Conservation (phyloP, 192 early-diverging fungal species). For the Linnemannia schmuckeri region DNA sequence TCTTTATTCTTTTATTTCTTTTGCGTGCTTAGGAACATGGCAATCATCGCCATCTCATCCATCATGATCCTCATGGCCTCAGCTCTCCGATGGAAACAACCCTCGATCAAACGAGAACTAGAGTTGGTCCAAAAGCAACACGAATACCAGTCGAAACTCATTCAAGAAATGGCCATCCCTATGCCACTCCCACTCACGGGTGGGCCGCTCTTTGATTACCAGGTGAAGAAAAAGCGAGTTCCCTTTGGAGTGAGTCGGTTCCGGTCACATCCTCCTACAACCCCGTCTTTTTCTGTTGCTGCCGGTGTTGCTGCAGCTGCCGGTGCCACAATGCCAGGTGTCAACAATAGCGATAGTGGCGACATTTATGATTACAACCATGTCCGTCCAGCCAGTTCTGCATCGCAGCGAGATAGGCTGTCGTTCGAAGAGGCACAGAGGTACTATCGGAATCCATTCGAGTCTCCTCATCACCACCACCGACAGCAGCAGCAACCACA, state of each 20-base stretch:
- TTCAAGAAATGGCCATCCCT: conserved; percentile 22
- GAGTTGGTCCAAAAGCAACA: conserved; percentile 22
- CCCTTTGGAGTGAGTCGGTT: conserved; percentile 8
- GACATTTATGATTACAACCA: neutral
- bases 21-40: conserved; percentile 55
- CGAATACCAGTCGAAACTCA: conserved; percentile 22
- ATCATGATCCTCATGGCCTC: conserved; percentile 55
- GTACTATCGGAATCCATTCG: conserved; percentile 10
- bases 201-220: conserved; percentile 17
- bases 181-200: conserved; percentile 26
- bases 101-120: conserved; percentile 23
- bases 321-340: neutral
- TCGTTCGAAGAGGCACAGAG: conserved; percentile 11
- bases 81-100: conserved; percentile 44
- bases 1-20: neutral
- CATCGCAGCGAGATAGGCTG: neutral
- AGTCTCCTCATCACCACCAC: neutral
- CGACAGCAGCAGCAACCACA: conserved; percentile 7
- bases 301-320: neutral
- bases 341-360: neutral
- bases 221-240: conserved; percentile 16
- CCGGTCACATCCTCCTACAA: neutral
- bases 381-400: neutral
- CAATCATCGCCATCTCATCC: conserved; percentile 55
- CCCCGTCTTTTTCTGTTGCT: neutral